Conservation (phyloP, 2,329 filamentous ascomycete genomes). For the Colletotrichum sp. region DNA sequence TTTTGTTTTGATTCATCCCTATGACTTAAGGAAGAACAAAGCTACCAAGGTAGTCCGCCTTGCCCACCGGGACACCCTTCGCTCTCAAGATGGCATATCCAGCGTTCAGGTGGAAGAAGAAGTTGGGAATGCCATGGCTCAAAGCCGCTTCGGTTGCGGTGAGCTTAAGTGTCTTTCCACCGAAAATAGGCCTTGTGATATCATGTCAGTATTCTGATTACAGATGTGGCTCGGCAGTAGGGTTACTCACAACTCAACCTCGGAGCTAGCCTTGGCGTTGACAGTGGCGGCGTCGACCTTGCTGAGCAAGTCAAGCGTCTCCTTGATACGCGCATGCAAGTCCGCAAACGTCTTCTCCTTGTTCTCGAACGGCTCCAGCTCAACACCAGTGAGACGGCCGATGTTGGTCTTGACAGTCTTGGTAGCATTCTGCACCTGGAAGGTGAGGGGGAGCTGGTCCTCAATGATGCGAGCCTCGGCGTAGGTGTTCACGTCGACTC, state of each 20-base stretch:
- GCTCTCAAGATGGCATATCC: conserved; percentile 62
- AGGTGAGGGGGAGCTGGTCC: conserved; percentile 40
- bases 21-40: background rate
- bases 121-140: conserved; percentile 57
- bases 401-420: conserved; percentile 32
- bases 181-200: background rate
- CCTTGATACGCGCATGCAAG: conserved; percentile 29
- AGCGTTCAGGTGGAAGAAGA: conserved; percentile 64
- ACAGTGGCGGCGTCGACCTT: conserved; percentile 28
- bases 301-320: conserved; percentile 33
- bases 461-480: conserved; percentile 28
- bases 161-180: conserved; percentile 15
- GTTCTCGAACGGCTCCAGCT: conserved; percentile 27
- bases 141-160: conserved; percentile 43
- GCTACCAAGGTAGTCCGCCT: conserved; percentile 54
- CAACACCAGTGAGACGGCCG: conserved; percentile 28
- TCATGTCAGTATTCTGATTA: background rate
- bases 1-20: fast-evolving
- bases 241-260: conserved; percentile 29
- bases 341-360: conserved; percentile 36
- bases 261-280: conserved; percentile 26
- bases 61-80: conserved; percentile 63
- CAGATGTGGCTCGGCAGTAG: fast-evolving
- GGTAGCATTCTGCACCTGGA: conserved; percentile 37
- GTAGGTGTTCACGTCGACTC: conserved; percentile 26